Conservation (phyloP, 805 yeast species). For the Candida alai region DNA sequence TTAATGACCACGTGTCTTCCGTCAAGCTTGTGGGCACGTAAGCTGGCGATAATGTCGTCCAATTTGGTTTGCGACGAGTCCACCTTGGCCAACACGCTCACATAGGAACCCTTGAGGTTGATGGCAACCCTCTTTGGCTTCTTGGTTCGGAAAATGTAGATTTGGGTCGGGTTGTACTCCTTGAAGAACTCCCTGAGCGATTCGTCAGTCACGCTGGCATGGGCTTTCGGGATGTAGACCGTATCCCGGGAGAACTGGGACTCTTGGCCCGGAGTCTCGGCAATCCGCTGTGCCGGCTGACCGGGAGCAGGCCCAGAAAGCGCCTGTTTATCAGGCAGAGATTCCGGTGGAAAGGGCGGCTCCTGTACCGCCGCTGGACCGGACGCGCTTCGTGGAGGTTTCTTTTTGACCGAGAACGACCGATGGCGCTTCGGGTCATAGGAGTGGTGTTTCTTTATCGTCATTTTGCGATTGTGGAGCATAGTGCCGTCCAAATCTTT, state of each 20-base stretch:
- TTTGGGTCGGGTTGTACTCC: conserved; percentile 43
- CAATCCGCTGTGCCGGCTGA: neutral
- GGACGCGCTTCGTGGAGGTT: neutral
- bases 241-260: conserved; percentile 37
- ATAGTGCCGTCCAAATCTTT: conserved; percentile 20
- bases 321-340: neutral
- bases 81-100: conserved; percentile 51
- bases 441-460: conserved; percentile 41
- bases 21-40: conserved; percentile 33
- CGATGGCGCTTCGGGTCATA: conserved; percentile 25
- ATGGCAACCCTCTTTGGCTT: conserved; percentile 24
- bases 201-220: conserved; percentile 37
- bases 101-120: conserved; percentile 27
- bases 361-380: neutral
- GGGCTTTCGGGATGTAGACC: conserved; percentile 40
- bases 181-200: conserved; percentile 43
- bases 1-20: conserved; percentile 32
- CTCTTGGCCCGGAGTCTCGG: neutral
- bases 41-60: conserved; percentile 38
- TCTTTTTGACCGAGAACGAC: neutral
- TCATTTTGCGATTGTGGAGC: conserved; percentile 36
- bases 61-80: conserved; percentile 37
- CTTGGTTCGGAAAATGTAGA: conserved; percentile 43
- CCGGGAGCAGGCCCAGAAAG: neutral
- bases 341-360: neutral